phyloP scores from a whole-genome alignment of 352 stramenopile genomes.

The Pythium aphanidermatum region DNA sequence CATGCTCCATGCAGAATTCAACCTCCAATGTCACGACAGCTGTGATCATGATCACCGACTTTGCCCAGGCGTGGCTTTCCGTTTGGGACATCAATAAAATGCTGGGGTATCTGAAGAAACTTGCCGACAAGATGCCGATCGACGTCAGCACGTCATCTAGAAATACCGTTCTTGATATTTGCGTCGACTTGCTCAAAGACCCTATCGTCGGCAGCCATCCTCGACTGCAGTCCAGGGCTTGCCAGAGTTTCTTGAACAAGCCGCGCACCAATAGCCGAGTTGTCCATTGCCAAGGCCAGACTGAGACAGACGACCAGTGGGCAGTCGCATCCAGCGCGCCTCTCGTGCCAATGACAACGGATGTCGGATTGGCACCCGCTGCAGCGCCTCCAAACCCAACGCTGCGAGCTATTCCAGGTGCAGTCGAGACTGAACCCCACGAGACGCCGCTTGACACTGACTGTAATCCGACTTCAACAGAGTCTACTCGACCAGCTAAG shows the following conservation, averaged over 20 bases:
- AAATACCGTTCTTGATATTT: constrained; percentile 9
- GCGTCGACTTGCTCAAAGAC: constrained; percentile 5
- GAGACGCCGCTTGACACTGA: too few relatives aligned
- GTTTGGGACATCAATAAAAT: constrained; percentile 10
- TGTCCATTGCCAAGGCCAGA: too few relatives aligned
- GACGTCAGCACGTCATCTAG: constrained; percentile 23
- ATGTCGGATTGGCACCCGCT: too few relatives aligned
- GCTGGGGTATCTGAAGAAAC: background rate
- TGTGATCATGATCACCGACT: constrained; percentile 24
- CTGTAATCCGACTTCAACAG: too few relatives aligned
- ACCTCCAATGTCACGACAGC: constrained; percentile 16
- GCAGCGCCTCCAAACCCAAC: too few relatives aligned
- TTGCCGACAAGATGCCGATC: constrained; percentile 10
- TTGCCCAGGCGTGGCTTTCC: constrained; percentile 21
- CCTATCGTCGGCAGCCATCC: background rate
- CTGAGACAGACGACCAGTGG: too few relatives aligned
- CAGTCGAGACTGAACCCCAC: too few relatives aligned
- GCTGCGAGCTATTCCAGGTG: too few relatives aligned
- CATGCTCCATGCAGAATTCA: constrained; percentile 24
- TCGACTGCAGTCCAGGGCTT: background rate
- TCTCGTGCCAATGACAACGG: too few relatives aligned
- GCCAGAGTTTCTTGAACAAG: background rate
- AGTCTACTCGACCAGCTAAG: too few relatives aligned
- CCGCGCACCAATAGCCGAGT: too few relatives aligned
- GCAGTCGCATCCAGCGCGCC: too few relatives aligned